Conservation (phyloP, 192 early-diverging fungal species). For the Backusella morwellensis region DNA sequence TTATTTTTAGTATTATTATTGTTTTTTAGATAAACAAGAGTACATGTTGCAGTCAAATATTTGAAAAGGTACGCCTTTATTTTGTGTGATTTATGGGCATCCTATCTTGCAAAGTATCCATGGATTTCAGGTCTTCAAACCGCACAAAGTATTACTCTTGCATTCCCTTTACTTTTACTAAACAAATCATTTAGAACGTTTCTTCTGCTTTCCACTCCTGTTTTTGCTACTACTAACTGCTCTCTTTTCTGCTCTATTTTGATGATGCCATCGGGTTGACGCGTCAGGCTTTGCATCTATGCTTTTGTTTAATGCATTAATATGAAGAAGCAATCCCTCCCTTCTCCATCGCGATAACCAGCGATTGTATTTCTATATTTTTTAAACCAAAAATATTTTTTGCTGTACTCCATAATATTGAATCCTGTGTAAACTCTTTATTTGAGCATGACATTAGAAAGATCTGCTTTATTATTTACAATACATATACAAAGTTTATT, state of each 20-base stretch:
- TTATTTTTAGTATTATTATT: background rate
- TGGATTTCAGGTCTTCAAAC: background rate
- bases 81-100: background rate
- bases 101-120: background rate
- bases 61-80: background rate
- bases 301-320: background rate
- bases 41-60: background rate
- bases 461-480: conserved; percentile 1
- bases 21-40: background rate
- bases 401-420: background rate
- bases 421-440: background rate
- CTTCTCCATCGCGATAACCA: background rate
- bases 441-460: conserved; percentile 1
- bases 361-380: background rate
- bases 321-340: background rate
- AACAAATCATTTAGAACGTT: background rate
- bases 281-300: background rate
- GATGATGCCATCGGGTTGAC: background rate
- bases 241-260: background rate
- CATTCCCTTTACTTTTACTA: background rate
- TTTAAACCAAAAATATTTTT: background rate
- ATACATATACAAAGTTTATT: background rate
- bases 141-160: background rate
- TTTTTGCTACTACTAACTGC: background rate
- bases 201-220: background rate